Evolutionary conservation across 2,329 filamentous ascomycete genomes (phyloP).

Genomic region (Xylariaceae sp.): DNA sequence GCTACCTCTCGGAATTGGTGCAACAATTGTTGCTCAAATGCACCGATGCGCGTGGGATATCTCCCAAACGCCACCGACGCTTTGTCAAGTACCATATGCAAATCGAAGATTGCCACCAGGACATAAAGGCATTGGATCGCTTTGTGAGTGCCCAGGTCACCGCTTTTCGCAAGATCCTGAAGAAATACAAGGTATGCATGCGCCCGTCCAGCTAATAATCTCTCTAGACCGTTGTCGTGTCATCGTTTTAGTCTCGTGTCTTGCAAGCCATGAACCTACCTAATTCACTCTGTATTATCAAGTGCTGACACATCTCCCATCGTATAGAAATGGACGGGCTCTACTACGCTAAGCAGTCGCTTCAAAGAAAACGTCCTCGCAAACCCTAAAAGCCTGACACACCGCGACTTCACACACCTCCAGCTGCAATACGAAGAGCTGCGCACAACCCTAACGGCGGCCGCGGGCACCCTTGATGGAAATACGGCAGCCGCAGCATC

Average conservation of each 20-base stretch:
- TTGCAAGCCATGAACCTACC: neutral
- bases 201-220: neutral
- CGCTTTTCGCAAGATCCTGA: slow-evolving; percentile 77
- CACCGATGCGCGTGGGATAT: slow-evolving; percentile 33
- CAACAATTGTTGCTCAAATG: slow-evolving; percentile 45
- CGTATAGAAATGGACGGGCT: slow-evolving; percentile 74
- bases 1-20: slow-evolving; percentile 46
- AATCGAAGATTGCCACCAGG: slow-evolving; percentile 59
- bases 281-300: too few relatives aligned
- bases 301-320: slow-evolving; percentile 10
- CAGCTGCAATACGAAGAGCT: slow-evolving; percentile 49
- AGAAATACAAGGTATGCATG: slow-evolving; percentile 67
- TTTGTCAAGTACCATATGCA: slow-evolving; percentile 53
- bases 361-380: slow-evolving; percentile 65
- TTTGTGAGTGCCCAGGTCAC: slow-evolving; percentile 71
- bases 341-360: slow-evolving; percentile 57
- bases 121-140: slow-evolving; percentile 60
- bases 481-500: slow-evolving; percentile 11
- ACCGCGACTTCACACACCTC: slow-evolving; percentile 57
- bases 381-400: slow-evolving; percentile 68
- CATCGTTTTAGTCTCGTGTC: neutral
- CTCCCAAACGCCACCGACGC: slow-evolving; percentile 47
- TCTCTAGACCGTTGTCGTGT: neutral
- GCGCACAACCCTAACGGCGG: slow-evolving; percentile 43
- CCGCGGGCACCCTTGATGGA: slow-evolving; percentile 34